Evolutionary conservation across 2,329 filamentous ascomycete species (phyloP).

Genomic region (Curvularia eragrostidis): DNA sequence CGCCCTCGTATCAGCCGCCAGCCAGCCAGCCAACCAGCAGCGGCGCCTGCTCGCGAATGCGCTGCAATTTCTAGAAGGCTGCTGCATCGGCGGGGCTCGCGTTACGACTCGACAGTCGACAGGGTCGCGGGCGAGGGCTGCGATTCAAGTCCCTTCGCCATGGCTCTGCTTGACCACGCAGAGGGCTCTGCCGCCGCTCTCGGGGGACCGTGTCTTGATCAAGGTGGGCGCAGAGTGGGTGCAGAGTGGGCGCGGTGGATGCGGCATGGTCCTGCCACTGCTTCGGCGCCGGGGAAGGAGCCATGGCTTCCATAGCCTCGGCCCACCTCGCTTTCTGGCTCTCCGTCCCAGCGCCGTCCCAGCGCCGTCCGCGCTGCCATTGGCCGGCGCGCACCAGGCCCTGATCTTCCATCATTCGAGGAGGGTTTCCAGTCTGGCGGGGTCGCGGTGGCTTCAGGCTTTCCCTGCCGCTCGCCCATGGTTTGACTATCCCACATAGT

Average conservation of each 20-base stretch:
- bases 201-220: constrained; percentile 23
- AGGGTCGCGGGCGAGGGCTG: constrained; percentile 23
- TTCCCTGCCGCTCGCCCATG: constrained; percentile 24
- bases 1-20: too few species aligned
- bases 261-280: constrained; percentile 38
- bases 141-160: constrained; percentile 34
- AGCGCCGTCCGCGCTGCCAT: constrained; percentile 45
- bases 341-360: too few species aligned
- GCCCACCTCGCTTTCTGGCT: constrained; percentile 25
- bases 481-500: constrained; percentile 21
- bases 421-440: constrained; percentile 37
- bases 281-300: constrained; percentile 48
- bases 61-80: constrained; percentile 43
- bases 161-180: constrained; percentile 7
- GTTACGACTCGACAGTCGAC: constrained; percentile 38
- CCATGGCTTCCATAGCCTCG: constrained; percentile 48
- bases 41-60: constrained; percentile 18
- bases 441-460: constrained; percentile 21
- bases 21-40: too few species aligned
- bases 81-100: constrained; percentile 37
- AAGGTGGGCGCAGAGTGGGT: constrained; percentile 7
- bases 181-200: constrained; percentile 32
- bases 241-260: background rate
- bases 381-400: constrained; percentile 40
- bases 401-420: constrained; percentile 45